Conservation (phyloP, 1,284 basidiomycete genomes). For the Cryptococcus neoformans region DNA sequence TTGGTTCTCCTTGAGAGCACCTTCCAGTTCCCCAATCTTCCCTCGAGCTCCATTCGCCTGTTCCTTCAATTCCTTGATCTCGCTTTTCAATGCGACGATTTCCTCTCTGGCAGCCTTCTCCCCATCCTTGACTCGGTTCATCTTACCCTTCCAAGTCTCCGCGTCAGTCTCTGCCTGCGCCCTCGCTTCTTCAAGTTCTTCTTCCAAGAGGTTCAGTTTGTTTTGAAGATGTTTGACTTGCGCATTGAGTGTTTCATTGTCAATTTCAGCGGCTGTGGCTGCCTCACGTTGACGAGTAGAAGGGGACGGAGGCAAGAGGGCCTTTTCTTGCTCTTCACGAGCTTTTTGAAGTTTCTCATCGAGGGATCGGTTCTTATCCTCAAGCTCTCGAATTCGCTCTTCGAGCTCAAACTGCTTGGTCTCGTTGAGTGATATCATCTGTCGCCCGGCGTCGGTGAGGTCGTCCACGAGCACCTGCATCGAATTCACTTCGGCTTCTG, state of each 20-base stretch:
- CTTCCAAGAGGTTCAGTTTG: constrained; percentile 73
- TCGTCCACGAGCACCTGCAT: constrained; percentile 44
- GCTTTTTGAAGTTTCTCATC: constrained; percentile 35
- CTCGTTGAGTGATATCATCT: constrained; percentile 90
- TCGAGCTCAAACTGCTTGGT: constrained; percentile 74
- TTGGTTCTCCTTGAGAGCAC: constrained; percentile 83
- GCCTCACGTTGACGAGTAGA: constrained; percentile 47
- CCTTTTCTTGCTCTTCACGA: constrained; percentile 22
- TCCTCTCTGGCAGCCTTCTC: constrained; percentile 71
- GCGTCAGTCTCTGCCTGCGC: constrained; percentile 71
- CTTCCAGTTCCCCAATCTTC: constrained; percentile 77
- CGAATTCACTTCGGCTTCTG: constrained; percentile 31
- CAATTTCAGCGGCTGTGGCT: constrained; percentile 73
- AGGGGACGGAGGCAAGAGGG: constrained; percentile 13
- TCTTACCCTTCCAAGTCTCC: constrained; percentile 60
- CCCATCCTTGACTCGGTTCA: constrained; percentile 69
- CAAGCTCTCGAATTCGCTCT: constrained; percentile 61
- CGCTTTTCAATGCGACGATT: constrained; percentile 60
- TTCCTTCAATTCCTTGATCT: constrained; percentile 60
- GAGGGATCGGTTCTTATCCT: constrained; percentile 48
- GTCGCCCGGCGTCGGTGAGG: constrained; percentile 55
- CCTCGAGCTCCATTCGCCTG: constrained; percentile 62
- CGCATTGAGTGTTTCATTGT: constrained; percentile 85
- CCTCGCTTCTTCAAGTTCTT: constrained; percentile 76
- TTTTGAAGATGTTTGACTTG: constrained; percentile 81